Conservation (phyloP, 2,329 filamentous ascomycete species). For the Calcarisporium arbuscula region DNA sequence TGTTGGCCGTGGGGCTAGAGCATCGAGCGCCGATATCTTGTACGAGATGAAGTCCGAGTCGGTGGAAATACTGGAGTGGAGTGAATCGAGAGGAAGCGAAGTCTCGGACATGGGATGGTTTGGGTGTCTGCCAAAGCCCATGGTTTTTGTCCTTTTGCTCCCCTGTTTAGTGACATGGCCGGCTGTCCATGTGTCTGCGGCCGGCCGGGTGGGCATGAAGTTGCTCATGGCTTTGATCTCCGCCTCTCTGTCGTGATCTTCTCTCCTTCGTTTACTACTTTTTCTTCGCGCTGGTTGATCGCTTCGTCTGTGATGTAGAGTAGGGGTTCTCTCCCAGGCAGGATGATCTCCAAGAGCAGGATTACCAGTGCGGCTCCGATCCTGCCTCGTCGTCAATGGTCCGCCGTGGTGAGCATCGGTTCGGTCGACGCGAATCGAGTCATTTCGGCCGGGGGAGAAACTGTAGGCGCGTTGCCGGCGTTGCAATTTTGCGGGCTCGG, state of each 20-base stretch:
- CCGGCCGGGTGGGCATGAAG: constrained; percentile 58
- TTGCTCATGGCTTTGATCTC: constrained; percentile 83
- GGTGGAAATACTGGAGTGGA: constrained; percentile 70
- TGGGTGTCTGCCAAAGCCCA: constrained; percentile 42
- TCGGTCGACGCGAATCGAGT: constrained; percentile 40
- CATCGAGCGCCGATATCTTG: constrained; percentile 71
- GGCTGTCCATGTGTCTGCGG: constrained; percentile 51
- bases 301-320: constrained; percentile 53
- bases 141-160: constrained; percentile 58
- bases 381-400: constrained; percentile 2
- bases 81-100: constrained; percentile 68
- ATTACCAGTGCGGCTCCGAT: constrained; percentile 14
- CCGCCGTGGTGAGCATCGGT: constrained; percentile 12
- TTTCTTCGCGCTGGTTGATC: constrained; percentile 59
- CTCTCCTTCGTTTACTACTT: constrained; percentile 69
- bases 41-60: constrained; percentile 67
- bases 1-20: constrained; percentile 80
- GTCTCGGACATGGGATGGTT: constrained; percentile 63
- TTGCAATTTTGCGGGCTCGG: constrained; percentile 41
- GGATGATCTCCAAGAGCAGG: constrained; percentile 10
- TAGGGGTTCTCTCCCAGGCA: constrained; percentile 33
- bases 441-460: constrained; percentile 55
- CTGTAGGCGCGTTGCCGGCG: constrained; percentile 49
- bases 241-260: constrained; percentile 73
- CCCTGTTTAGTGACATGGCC: constrained; percentile 56